phyloP scores from a whole-genome alignment of 2,329 filamentous ascomycete species.

The Neopestalotiopsis sp. region DNA sequence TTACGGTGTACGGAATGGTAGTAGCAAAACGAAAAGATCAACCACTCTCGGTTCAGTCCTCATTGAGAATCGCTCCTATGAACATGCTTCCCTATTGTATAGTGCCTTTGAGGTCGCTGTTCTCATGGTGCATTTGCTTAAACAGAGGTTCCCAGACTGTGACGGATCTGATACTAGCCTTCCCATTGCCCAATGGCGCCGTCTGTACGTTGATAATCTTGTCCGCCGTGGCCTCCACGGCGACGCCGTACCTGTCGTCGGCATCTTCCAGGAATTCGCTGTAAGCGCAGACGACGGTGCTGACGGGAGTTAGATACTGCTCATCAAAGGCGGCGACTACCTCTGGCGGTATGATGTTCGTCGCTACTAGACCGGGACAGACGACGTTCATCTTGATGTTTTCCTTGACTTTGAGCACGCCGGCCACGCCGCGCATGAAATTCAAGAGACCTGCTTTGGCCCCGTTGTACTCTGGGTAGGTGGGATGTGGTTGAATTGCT shows the following conservation, averaged over 20 bases:
- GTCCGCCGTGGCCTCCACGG: slow-evolving; percentile 49
- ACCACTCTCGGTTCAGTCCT: no score
- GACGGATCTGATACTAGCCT: slow-evolving; percentile 44
- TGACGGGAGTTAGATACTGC: slow-evolving; percentile 44
- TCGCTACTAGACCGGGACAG: slow-evolving; percentile 52
- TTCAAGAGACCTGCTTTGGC: slow-evolving; percentile 53
- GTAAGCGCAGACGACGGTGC: slow-evolving; percentile 51
- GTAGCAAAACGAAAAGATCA: no score
- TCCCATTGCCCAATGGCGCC: slow-evolving; percentile 44
- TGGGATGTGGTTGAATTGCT: slow-evolving; percentile 43
- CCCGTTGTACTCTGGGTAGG: slow-evolving; percentile 54
- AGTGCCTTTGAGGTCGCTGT: slow-evolving; percentile 44
- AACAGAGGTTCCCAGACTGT: slow-evolving; percentile 56
- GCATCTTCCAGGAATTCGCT: slow-evolving; percentile 47
- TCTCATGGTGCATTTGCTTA: slow-evolving; percentile 47
- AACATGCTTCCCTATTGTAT: slow-evolving; percentile 27
- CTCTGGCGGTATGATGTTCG: slow-evolving; percentile 48
- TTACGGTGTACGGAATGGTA: no score
- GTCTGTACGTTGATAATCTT: slow-evolving; percentile 26
- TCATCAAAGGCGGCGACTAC: slow-evolving; percentile 46
- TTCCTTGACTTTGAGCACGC: slow-evolving; percentile 48
- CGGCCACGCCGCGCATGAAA: slow-evolving; percentile 45
- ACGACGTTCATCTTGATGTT: slow-evolving; percentile 54
- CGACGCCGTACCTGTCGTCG: slow-evolving; percentile 44
- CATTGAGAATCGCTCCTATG: no score